Base-by-base conservation (phyloP, 345 rosid species). In the Gossypium ekmanianum region DNA sequence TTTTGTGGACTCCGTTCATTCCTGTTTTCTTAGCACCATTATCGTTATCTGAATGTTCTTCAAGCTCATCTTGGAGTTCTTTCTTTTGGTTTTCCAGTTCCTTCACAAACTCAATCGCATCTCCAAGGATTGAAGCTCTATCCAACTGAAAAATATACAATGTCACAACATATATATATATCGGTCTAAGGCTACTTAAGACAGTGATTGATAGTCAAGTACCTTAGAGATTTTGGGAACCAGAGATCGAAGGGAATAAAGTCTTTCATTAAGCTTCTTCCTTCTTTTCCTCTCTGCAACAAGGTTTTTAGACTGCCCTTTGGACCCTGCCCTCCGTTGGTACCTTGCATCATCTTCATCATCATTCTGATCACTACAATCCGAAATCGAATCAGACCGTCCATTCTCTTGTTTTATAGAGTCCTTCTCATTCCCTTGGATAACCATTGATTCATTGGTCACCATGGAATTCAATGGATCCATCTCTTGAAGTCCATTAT, bases 231-330 rank as follows among this genome's bases (percentile, higher is more conserved):
- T 92, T 9, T 56, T 90, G 7, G 99, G 99, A 79, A 95, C 98
- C 77, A 95, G 77, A 0, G 98, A 83, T 2, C 99, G 82, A 20
- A 93, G 97, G 64, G 87, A 81, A 9, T 88, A 91, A 74, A 95
- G 94, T 81, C 96, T 88, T 27, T 92, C 98, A 39, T 95, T 95
- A 72, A 95, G 91, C 84, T 89, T 95, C 80, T 90, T 95, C 85
- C 99, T 90, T 67, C 98, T 89, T 77, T 79, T 86, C 84, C 98
- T 85, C 85, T 95, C 99, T 71, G 99, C 98, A 66, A 80, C 73
- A 51, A 95, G 91, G 80, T 95, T 95, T 79, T 93, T 95, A 0
- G 96, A 86, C 75, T 83, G 85, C 27, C 76, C 84, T 77, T 44
- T 48, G 72, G 57, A 48, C 11, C 57, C 72, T 24, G 20, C 9